Percentiles rank a stretch among this genome's conserved stretches.
These are phyloP conservation scores for Pseudonectria foliicola DNA, from an alignment of 2,329 filamentous ascomycete species.

Conservation along the genomic window DNA sequence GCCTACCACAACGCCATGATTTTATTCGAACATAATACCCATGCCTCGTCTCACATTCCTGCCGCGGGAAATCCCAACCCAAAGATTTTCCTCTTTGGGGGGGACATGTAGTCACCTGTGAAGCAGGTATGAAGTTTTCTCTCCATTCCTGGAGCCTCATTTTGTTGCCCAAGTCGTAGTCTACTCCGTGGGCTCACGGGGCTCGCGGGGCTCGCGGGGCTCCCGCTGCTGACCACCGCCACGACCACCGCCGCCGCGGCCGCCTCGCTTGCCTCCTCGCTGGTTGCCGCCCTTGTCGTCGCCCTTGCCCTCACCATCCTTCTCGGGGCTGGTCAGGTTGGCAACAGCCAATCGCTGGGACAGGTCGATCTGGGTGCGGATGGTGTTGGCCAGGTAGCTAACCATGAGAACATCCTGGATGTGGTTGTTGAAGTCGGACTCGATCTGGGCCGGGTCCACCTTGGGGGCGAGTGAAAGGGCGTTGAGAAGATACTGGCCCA, in stretches of 20 bases:
- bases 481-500: constrained; percentile 94
- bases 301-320: constrained; percentile 41
- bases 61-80: constrained; percentile 14
- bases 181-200: constrained; percentile 27
- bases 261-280: constrained; percentile 43
- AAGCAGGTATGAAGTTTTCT: neutral
- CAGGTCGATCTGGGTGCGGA: constrained; percentile 97
- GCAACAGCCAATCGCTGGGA: constrained; percentile 90
- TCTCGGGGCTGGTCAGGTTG: constrained; percentile 47
- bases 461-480: constrained; percentile 89
- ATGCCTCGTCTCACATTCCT: constrained; percentile 22
- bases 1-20: constrained; percentile 33
- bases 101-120: no score
- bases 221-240: constrained; percentile 46
- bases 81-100: constrained; percentile 8
- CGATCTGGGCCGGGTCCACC: constrained; percentile 83
- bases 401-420: constrained; percentile 98
- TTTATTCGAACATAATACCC: constrained; percentile 28
- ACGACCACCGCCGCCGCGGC: constrained; percentile 44
- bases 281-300: constrained; percentile 39
- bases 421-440: constrained; percentile 99
- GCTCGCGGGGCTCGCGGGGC: constrained; percentile 37
- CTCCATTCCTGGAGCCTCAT: constrained; percentile 7
- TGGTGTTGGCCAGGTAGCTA: constrained; percentile 96
- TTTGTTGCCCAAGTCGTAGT: constrained; percentile 3